A percentile compares a stretch with the other conserved stretches of the same genome.
phyloP scores from a whole-genome alignment of 1,284 basidiomycete species.

The Vanrija sp. region DNA sequence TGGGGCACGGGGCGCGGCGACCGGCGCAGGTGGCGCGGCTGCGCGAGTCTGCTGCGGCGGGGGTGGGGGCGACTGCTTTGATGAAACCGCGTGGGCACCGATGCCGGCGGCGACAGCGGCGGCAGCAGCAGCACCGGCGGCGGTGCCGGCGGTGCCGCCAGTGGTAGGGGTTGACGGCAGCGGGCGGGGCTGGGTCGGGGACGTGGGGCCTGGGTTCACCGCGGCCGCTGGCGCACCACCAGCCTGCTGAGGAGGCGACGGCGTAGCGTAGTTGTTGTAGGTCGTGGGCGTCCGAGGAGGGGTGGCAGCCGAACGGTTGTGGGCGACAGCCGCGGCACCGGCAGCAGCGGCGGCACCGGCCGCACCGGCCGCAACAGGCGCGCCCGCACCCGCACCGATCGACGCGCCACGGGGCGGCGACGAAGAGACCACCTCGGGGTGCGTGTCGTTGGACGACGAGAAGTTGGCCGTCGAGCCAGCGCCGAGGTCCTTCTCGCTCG shows the following conservation, averaged over 20 bases:
- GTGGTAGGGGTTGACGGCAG: not conserved
- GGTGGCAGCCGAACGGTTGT: not conserved
- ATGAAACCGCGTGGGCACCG: not conserved
- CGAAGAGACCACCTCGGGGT: too few relatives aligned
- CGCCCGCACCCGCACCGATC: not conserved
- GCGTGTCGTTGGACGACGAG: too few relatives aligned
- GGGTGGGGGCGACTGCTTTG: not conserved
- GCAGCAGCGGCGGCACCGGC: constrained; percentile 1
- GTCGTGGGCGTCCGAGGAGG: not conserved
- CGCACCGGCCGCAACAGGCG: constrained; percentile 5
- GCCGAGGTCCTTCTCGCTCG: not conserved
- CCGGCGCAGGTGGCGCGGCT: not conserved
- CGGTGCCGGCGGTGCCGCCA: not conserved
- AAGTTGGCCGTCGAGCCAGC: too few relatives aligned
- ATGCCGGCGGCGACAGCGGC: not conserved
- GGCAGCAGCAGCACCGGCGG: not conserved
- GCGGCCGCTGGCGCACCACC: not conserved
- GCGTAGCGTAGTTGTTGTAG: not conserved
- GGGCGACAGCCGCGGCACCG: constrained; percentile 3
- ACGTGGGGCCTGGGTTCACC: not conserved
- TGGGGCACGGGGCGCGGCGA: constrained; percentile 1
- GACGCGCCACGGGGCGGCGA: too few relatives aligned
- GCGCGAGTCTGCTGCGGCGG: not conserved
- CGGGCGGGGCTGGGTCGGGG: not conserved
- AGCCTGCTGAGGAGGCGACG: not conserved